phyloP scores from a whole-genome alignment of 345 rosid species.

The Barbarea vulgaris region DNA sequence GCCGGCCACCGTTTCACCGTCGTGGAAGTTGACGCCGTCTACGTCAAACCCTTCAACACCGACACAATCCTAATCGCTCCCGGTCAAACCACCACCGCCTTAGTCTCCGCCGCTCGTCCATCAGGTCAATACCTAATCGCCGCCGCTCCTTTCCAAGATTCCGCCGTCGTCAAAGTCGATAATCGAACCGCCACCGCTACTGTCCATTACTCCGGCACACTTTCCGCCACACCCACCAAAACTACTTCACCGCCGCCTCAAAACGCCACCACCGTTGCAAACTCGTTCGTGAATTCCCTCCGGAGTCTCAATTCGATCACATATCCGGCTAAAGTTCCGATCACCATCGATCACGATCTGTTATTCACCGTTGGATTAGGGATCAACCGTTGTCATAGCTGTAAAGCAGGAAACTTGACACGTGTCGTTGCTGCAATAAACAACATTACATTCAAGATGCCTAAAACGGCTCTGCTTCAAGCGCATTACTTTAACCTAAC shows the following conservation, averaged over 20 bases:
- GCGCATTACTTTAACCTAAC: constrained; percentile 71
- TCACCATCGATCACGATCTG: constrained; percentile 61
- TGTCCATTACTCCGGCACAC: constrained; percentile 61
- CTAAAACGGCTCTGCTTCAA: constrained; percentile 58
- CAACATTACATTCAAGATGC: constrained; percentile 83
- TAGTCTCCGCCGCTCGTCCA: constrained; percentile 47
- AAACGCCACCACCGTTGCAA: constrained; percentile 69
- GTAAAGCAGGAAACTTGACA: constrained; percentile 49
- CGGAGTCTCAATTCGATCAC: constrained; percentile 66
- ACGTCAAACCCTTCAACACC: constrained; percentile 73
- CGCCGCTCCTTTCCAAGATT: constrained; percentile 81
- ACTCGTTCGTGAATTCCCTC: constrained; percentile 48
- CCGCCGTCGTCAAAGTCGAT: constrained; percentile 67
- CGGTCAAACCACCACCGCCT: constrained; percentile 81
- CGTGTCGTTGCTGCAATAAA: constrained; percentile 75
- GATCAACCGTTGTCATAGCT: constrained; percentile 66
- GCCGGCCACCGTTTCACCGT: constrained; percentile 83
- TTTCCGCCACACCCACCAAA: constrained; percentile 43
- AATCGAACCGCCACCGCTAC: constrained; percentile 74
- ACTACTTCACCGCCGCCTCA: constrained; percentile 51
- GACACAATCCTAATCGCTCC: constrained; percentile 70
- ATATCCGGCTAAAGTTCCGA: constrained; percentile 72
- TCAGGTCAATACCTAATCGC: constrained; percentile 63
- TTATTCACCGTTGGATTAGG: constrained; percentile 77
- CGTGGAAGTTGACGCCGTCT: constrained; percentile 82